These are phyloP conservation scores for Thielaviopsis ethacetica DNA, from an alignment of 2,329 filamentous ascomycete genomes.

Conservation along the genomic window DNA sequence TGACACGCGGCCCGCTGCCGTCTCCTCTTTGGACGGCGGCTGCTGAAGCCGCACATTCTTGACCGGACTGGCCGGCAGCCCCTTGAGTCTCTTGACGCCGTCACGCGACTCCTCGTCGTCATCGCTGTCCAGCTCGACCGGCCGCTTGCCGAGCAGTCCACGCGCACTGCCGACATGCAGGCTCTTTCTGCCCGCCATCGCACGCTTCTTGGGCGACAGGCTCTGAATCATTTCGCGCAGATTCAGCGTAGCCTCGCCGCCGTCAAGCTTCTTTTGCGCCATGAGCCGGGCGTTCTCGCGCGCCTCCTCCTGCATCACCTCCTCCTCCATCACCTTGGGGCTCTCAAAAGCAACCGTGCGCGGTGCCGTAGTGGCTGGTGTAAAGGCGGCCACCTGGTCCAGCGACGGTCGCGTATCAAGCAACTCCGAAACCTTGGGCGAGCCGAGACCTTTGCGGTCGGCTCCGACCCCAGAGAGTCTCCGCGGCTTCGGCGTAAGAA, in stretches of 20 bases:
- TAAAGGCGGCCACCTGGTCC: slow-evolving; percentile 29
- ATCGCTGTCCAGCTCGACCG: slow-evolving; percentile 49
- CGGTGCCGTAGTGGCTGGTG: slow-evolving; percentile 23
- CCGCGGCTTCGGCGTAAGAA: slow-evolving; percentile 40
- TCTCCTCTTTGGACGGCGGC: slow-evolving; percentile 51
- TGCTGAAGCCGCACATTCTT: slow-evolving; percentile 57
- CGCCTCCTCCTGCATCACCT: slow-evolving; percentile 40
- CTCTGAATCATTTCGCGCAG: slow-evolving; percentile 64
- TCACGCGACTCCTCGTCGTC: slow-evolving; percentile 44
- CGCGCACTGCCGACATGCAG: slow-evolving; percentile 58
- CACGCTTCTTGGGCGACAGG: slow-evolving; percentile 58
- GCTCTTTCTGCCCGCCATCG: slow-evolving; percentile 53
- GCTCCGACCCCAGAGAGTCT: slow-evolving; percentile 50
- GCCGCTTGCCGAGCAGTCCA: slow-evolving; percentile 59
- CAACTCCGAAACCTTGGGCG: slow-evolving; percentile 54
- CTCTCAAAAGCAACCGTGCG: slow-evolving; percentile 46
- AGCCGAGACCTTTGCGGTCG: slow-evolving; percentile 56
- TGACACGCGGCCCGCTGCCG: slow-evolving; percentile 41
- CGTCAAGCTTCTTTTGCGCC: slow-evolving; percentile 34
- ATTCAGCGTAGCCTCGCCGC: slow-evolving; percentile 44
- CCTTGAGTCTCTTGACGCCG: slow-evolving; percentile 52
- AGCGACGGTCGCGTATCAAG: slow-evolving; percentile 58
- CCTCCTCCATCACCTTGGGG: slow-evolving; percentile 42
- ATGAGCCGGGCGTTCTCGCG: slow-evolving; percentile 42
- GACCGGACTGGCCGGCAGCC: slow-evolving; percentile 58